Base-by-base conservation (phyloP, 345 rosid genomes). In the Arabis hirsuta region DNA sequence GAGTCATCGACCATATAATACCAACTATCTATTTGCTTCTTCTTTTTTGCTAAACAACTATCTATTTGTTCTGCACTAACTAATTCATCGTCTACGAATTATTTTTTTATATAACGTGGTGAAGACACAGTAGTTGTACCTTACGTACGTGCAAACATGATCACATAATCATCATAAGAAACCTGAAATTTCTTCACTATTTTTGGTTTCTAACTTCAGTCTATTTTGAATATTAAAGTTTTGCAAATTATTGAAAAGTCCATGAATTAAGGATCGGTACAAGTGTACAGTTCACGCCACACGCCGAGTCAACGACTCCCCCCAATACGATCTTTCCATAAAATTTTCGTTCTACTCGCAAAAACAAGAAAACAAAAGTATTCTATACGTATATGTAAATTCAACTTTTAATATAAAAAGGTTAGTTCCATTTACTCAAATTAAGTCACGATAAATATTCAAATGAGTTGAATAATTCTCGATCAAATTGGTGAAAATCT, bases 381-480 rank as follows among this genome's bases (percentile, higher is more conserved):
- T 36, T 41, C 9, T 16, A 19, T 62, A 52, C 46, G 53, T 62
- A 42, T 2, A 45, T 13, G 63, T 54, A 63, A 32, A 7, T 55
- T 54, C 31, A 54, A 34, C 8, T 41, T 26, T 12, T 11, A 31
- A 38, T 6, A 34, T 6, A 36, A 58, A 50, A 24, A 70, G n/a
- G 3, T 0, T 38, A 16, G 10, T 9, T 61, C 14, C 24, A 1
- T 42, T 43, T 62, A 54, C 76, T 54, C 7, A 61, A 52, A 36
- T 36, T 36, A 36, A 61, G 53, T 61, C 54, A 19, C 3, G 53
- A 50, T 3, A 71, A 3, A 7, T 27, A 20, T 62, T 44, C 63
- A 44, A 54, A 22, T 34, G 55, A 45, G 76, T 72, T 62, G 63
- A 72, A 63, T 12, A 7, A 55, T 63, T 55, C 64, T 54, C 55